phyloP scores from a whole-genome alignment of 805 yeast species.

The Cyberlindnera meyerae region DNA sequence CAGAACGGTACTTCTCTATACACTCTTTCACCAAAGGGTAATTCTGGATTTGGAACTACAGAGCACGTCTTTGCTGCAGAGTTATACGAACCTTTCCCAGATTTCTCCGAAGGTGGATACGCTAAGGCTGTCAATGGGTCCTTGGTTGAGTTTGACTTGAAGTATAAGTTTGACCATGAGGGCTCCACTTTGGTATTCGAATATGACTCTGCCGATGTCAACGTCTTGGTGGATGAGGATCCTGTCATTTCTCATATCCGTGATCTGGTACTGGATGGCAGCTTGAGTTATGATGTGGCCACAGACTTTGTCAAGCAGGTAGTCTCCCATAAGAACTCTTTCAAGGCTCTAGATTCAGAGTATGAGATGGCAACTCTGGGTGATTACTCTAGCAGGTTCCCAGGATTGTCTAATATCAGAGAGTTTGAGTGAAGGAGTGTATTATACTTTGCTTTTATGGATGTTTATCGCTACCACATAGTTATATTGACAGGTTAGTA shows the following conservation, averaged over 20 bases:
- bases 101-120: slow-evolving; percentile 27
- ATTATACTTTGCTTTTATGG: no score
- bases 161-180: slow-evolving; percentile 2
- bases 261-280: slow-evolving; percentile 4
- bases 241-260: slow-evolving; percentile 1
- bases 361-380: no score
- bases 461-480: no score
- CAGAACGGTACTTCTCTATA: slow-evolving; percentile 45
- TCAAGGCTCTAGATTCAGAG: no score
- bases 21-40: slow-evolving; percentile 40
- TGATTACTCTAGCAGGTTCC: no score
- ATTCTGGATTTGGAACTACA: slow-evolving; percentile 40
- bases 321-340: no score
- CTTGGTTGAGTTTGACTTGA: slow-evolving; percentile 22
- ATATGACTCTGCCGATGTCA: neutral
- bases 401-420: no score
- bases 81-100: slow-evolving; percentile 20
- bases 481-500: no score
- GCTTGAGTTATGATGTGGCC: slow-evolving; percentile 2
- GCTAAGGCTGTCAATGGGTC: slow-evolving; percentile 34
- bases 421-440: no score
- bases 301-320: slow-evolving; percentile 1
- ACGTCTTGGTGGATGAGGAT: slow-evolving; percentile 1
- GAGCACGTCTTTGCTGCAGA: slow-evolving; percentile 26
- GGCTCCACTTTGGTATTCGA: neutral